A percentile compares a stretch with the other conserved stretches of the same genome.
These are phyloP conservation scores for Ceratocystis ficicola DNA, from an alignment of 2,329 filamentous ascomycete genomes.

Conservation along the genomic window DNA sequence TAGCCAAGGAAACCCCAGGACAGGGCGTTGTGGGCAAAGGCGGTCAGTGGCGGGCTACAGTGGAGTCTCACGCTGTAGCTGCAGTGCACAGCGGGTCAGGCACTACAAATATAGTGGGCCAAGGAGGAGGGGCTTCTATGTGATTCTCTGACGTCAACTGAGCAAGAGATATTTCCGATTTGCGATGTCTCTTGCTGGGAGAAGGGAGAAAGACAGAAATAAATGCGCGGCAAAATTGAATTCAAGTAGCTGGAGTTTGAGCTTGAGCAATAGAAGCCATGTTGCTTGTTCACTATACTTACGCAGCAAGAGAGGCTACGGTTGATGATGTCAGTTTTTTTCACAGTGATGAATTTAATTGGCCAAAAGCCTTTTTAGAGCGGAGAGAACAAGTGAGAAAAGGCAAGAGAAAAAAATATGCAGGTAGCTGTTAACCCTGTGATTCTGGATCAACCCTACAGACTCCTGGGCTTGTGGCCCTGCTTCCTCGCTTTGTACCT, in stretches of 20 bases:
- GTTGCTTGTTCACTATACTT: background rate
- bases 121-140: background rate
- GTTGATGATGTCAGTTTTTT: constrained; percentile 7
- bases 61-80: background rate
- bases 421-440: background rate
- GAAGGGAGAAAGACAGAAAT: background rate
- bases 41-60: background rate
- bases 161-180: background rate
- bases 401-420: background rate
- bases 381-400: background rate
- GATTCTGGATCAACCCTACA: background rate
- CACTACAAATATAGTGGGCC: constrained; percentile 6
- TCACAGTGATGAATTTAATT: background rate
- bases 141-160: background rate
- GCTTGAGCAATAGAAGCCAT: background rate
- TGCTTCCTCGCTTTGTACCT: background rate
- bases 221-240: background rate
- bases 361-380: background rate
- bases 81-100: background rate
- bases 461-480: background rate
- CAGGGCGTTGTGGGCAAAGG: background rate
- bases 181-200: background rate
- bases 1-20: background rate
- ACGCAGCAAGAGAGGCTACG: background rate
- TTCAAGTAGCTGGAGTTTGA: background rate